A percentile compares a stretch with the other conserved stretches of the same genome.
Evolutionary conservation across 2,329 filamentous ascomycete genomes (phyloP).

Genomic region (Knufia fluminis): DNA sequence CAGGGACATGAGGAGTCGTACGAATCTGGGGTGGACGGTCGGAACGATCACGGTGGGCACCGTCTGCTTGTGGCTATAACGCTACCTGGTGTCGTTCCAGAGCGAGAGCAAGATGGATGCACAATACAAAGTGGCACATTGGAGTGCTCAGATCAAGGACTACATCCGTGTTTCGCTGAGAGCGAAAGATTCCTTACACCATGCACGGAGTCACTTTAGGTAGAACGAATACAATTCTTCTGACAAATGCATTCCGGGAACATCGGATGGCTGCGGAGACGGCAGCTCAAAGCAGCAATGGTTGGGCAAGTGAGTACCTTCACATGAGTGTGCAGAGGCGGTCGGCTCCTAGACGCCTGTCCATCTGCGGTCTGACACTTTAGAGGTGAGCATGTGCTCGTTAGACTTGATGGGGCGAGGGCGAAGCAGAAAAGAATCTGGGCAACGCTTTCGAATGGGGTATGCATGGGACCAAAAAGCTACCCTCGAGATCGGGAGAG

Average conservation of each 20-base stretch:
- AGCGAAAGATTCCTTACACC: too few species aligned
- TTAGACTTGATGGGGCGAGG: not conserved
- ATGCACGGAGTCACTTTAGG: too few species aligned
- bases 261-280: too few species aligned
- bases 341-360: too few species aligned
- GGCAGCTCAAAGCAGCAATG: too few species aligned
- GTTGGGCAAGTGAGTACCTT: too few species aligned
- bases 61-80: not conserved
- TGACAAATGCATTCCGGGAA: too few species aligned
- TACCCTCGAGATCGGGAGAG: conserved; percentile 1
- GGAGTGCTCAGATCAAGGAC: too few species aligned
- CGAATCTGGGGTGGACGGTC: not conserved
- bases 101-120: not conserved
- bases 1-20: not conserved
- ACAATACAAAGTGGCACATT: not conserved
- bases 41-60: not conserved
- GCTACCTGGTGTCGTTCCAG: not conserved
- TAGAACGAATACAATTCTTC: too few species aligned
- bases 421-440: conserved; percentile 3
- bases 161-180: too few species aligned
- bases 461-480: conserved; percentile 3
- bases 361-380: not conserved
- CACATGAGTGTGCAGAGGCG: too few species aligned
- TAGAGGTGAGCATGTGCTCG: conserved; percentile 1
- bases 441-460: conserved; percentile 3